Base-by-base conservation (phyloP, 2,329 filamentous ascomycete species). In the Ophiostoma triangulosporum region DNA sequence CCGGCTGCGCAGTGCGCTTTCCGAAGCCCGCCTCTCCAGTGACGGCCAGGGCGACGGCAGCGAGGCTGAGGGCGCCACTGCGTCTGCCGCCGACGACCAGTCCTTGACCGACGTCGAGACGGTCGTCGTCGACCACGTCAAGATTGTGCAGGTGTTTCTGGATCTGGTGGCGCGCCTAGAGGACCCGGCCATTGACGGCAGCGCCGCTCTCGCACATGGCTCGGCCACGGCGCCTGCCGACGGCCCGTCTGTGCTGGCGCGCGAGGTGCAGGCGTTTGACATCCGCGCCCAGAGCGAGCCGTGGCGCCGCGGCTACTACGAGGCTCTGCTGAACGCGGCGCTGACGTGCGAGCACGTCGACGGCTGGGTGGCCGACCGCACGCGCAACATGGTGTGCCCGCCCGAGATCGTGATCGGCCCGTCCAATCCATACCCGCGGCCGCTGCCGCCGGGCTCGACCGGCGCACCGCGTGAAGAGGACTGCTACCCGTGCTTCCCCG, bases 301-400 rank as follows among this genome's bases (percentile, higher is more conserved):
- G 50, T 97, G 90, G 91, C 75, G 84, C 61, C 75, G 87, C 53
- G 89, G 88, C 1, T 97, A 97, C 68, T 89, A 84, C 62, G 81
- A 94, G 62, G 77, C 83, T 3, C 69, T 96, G 48, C 87, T 96
- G 80, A 76, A 84, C 11, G 80, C 80, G 56, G 90, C 84, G 0
- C 79, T 80, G 59, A 80, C 83, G 0, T 82, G 88, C 4, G 90
- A 96, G 68, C 80, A 90, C 60, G 70, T 94, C 24, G 87, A 95
- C 58, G 85, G 84, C 48, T 88, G 83, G 76, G 73, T 94, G 15
- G 73, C 76, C 43, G 88, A 95, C 66, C 80, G 69, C 45, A 83
- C 76, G 8, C 75, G 81, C 58, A 74, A 76, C 40, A 68, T 84
- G 26, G 76, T 84, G 29, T 91, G 87, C 59, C 81, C 86, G 0